These are phyloP conservation scores for Phialophora macrospora DNA, from an alignment of 2,329 filamentous ascomycete genomes.

Conservation along the genomic window DNA sequence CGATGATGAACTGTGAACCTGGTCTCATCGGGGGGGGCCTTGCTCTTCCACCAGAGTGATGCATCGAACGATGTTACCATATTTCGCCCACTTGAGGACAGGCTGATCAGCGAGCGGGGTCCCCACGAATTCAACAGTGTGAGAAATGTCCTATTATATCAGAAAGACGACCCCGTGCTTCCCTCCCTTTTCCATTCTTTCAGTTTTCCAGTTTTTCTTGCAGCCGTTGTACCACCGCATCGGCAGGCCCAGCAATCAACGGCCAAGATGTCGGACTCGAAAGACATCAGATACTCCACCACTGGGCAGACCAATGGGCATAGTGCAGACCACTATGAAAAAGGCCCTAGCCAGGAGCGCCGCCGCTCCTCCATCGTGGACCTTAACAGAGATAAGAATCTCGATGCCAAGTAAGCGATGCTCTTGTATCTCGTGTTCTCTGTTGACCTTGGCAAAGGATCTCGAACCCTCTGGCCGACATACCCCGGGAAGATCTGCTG, in stretches of 20 bases:
- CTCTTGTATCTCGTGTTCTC: slow-evolving; percentile 10
- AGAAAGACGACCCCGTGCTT: neutral
- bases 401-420: slow-evolving; percentile 35
- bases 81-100: neutral
- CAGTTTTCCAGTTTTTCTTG: neutral
- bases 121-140: neutral
- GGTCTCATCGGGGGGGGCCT: neutral
- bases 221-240: neutral
- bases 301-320: slow-evolving; percentile 4
- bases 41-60: neutral
- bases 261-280: slow-evolving; percentile 13
- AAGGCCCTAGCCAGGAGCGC: slow-evolving; percentile 10
- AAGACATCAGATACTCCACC: slow-evolving; percentile 1
- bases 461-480: slow-evolving; percentile 39
- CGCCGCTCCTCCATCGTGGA: slow-evolving; percentile 27
- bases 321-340: slow-evolving; percentile 10
- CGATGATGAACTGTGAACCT: neutral
- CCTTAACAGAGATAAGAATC: slow-evolving; percentile 32
- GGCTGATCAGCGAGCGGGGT: slow-evolving; percentile 14
- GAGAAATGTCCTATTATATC: slow-evolving; percentile 7
- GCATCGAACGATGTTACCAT: slow-evolving; percentile 13
- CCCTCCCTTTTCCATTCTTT: neutral
- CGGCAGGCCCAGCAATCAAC: neutral
- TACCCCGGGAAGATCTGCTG: slow-evolving; percentile 35
- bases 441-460: slow-evolving; percentile 32